Evolutionary conservation across 768 basidiomycete species (phyloP).

Genomic region (Suillus bovinus): DNA sequence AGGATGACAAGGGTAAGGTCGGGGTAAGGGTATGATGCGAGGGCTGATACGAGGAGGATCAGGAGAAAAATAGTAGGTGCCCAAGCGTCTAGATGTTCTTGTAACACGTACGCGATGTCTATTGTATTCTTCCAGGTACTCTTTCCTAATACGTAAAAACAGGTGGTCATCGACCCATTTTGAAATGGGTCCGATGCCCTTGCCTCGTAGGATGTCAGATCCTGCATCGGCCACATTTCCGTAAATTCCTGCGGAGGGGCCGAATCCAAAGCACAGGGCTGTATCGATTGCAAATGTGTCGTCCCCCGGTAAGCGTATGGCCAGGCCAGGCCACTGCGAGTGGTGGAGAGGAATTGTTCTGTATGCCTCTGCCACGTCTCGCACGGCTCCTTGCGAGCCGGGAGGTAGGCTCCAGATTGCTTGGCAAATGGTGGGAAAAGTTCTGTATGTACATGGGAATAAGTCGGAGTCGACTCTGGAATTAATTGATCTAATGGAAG

Average conservation of each 20-base stretch:
- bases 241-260: conserved; percentile 23
- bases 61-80: too few species aligned
- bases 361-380: conserved; percentile 43
- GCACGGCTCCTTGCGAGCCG: conserved; percentile 20
- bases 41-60: too few species aligned
- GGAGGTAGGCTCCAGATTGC: conserved; percentile 20
- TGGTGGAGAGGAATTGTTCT: conserved; percentile 31
- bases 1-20: too few species aligned
- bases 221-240: conserved; percentile 27
- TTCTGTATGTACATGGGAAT: conserved; percentile 35
- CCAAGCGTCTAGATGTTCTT: too few species aligned
- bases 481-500: conserved; percentile 39
- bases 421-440: conserved; percentile 24
- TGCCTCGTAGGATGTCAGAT: neutral
- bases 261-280: conserved; percentile 26
- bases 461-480: conserved; percentile 25
- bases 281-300: conserved; percentile 29
- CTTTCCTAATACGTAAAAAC: conserved; percentile 21
- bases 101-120: conserved; percentile 18
- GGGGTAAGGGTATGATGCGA: too few species aligned
- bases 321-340: conserved; percentile 37
- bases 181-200: conserved; percentile 28
- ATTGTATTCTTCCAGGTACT: conserved; percentile 14
- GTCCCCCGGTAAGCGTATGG: conserved; percentile 21
- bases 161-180: conserved; percentile 30